Evolutionary conservation across 805 yeast genomes (phyloP).

Genomic region (Saccharomycopsis javanensis): DNA sequence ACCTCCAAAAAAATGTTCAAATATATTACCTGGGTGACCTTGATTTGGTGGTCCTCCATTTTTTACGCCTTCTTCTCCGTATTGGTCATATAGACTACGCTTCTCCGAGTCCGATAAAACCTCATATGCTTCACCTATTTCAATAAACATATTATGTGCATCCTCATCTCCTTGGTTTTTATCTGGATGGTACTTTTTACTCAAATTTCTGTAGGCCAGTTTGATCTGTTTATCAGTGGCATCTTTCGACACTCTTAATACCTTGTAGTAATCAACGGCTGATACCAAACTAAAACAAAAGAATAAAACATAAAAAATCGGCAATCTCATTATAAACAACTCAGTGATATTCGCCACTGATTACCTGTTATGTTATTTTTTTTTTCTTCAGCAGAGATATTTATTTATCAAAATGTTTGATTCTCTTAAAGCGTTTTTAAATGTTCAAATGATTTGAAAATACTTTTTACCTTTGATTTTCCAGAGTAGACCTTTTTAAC

Average conservation of each 20-base stretch:
- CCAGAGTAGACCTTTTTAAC: too few species aligned
- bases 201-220: conserved; percentile 17
- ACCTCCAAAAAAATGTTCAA: conserved; percentile 52
- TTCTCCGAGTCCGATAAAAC: conserved; percentile 62
- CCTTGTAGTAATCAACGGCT: conserved; percentile 38
- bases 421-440: too few species aligned
- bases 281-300: not conserved
- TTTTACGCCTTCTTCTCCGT: conserved; percentile 67
- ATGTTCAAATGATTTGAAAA: too few species aligned
- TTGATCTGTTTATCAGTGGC: conserved; percentile 18
- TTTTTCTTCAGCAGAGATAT: not conserved
- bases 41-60: conserved; percentile 37
- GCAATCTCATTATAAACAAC: not conserved
- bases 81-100: conserved; percentile 57
- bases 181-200: conserved; percentile 76
- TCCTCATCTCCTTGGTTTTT: conserved; percentile 76
- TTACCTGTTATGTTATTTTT: too few species aligned
- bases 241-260: conserved; percentile 57
- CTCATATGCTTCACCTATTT: conserved; percentile 90
- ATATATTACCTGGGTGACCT: conserved; percentile 45
- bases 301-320: not conserved
- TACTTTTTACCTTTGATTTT: too few species aligned
- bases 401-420: too few species aligned
- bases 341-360: too few species aligned
- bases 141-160: conserved; percentile 80